These are phyloP conservation scores for Tremellales sp. DNA, from an alignment of 1,284 basidiomycete species.

Conservation along the genomic window DNA sequence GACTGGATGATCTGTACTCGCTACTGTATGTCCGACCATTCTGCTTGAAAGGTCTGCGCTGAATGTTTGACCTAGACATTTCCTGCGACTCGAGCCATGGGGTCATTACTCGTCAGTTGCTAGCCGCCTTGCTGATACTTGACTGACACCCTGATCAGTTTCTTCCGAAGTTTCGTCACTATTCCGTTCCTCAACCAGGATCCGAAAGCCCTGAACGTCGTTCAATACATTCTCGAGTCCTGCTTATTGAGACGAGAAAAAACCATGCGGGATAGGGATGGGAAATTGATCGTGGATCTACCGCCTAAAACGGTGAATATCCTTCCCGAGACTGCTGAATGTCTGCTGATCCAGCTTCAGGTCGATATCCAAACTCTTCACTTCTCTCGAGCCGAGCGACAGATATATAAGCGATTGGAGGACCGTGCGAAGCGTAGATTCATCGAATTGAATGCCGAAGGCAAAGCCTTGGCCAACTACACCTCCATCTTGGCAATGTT, in stretches of 20 bases:
- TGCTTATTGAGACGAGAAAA: constrained; percentile 91
- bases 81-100: constrained; percentile 88
- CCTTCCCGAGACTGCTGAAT: not conserved
- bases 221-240: constrained; percentile 86
- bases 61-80: constrained; percentile 58
- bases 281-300: constrained; percentile 82
- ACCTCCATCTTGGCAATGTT: constrained; percentile 87
- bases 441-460: constrained; percentile 69
- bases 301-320: constrained; percentile 73
- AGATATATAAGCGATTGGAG: constrained; percentile 62
- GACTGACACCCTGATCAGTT: constrained; percentile 8
- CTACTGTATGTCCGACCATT: constrained; percentile 58
- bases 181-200: constrained; percentile 82
- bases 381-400: constrained; percentile 71
- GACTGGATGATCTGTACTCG: constrained; percentile 87
- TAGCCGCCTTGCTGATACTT: constrained; percentile 54
- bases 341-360: constrained; percentile 44
- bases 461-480: constrained; percentile 76
- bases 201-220: constrained; percentile 84
- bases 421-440: constrained; percentile 53
- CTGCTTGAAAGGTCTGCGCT: not conserved
- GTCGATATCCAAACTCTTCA: constrained; percentile 64
- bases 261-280: constrained; percentile 82
- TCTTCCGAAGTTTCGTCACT: constrained; percentile 66
- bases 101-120: constrained; percentile 61